Conservation (phyloP, 352 stramenopile species). For the Lagenidium sp. region DNA sequence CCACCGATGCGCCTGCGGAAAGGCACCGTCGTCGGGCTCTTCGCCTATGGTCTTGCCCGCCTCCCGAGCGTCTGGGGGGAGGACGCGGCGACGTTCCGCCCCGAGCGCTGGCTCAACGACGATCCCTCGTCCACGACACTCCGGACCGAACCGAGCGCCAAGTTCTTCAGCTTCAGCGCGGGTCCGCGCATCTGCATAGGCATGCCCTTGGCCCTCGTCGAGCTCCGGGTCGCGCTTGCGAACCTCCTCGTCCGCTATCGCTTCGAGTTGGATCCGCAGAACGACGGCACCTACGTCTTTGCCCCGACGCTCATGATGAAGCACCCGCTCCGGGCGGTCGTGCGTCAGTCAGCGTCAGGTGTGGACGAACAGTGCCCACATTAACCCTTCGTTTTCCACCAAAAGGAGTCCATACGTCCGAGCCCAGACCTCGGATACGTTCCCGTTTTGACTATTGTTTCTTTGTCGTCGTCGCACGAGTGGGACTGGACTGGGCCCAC, state of each 20-base stretch:
- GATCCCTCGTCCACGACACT: constrained; percentile 8
- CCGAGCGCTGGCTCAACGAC: constrained; percentile 55
- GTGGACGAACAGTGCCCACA: too few species aligned
- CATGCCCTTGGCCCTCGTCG: constrained; percentile 33
- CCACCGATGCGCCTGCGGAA: constrained; percentile 16
- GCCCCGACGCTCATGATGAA: constrained; percentile 8
- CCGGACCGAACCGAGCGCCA: constrained; percentile 7
- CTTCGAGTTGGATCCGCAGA: constrained; percentile 6
- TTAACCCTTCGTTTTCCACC: too few species aligned
- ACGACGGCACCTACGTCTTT: constrained; percentile 8
- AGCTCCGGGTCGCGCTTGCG: constrained; percentile 10
- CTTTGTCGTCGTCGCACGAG: too few species aligned
- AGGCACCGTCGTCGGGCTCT: constrained; percentile 14
- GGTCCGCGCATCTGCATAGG: constrained; percentile 39
- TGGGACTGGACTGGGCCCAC: too few species aligned
- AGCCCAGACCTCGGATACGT: too few species aligned
- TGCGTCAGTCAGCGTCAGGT: too few species aligned
- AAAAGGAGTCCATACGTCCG: too few species aligned
- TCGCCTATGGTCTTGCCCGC: constrained; percentile 22
- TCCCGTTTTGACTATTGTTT: too few species aligned
- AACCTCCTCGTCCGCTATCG: constrained; percentile 8
- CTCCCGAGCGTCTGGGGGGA: constrained; percentile 25
- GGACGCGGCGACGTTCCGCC: constrained; percentile 50
- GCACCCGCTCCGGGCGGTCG: too few species aligned
- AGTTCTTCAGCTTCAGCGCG: constrained; percentile 30